Evolutionary conservation across 2,329 filamentous ascomycete species (phyloP), one percentile per base, ranked within the genome.

Genomic region (Alternaria hordeiaustralica): DNA sequence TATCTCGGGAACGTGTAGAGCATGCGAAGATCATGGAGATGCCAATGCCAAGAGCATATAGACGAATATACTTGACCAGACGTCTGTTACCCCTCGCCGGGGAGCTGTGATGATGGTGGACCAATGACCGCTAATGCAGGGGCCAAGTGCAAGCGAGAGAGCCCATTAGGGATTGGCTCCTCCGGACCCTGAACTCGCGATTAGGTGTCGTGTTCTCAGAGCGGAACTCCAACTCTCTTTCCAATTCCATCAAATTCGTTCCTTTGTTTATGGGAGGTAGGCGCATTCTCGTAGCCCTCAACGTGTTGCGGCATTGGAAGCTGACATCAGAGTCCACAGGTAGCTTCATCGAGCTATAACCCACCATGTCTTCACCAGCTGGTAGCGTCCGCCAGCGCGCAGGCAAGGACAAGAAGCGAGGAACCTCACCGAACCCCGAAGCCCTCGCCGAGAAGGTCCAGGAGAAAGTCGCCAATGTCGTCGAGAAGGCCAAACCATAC

Each of bases 351-450:
- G 58, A 69, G 70, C 62, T 67, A 61, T 59, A 67, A 55, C 69
- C 54, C 72, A 77, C 61, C 69, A 80, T 80, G 77, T 79, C 78
- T 65, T 79, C 78, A 59, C 77, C 78, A 60, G 64, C 76, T 67
- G 77, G 74, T 60, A 64, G 62, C 61, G 74, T 80, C 65, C 75
- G 78, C 74, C 78, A 81, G 70, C 78, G 79, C 64, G 70, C 69
- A 60, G 69, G 73, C 60, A 79, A 80, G 66, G 78, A 80, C 71
- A 78, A 78, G 66, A 80, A 80, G 71, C 74, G 74, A 46, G 72
- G 77, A 25, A 74, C 75, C 26, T 79, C 78, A 28, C 78, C 79
- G 11, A 80, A 76, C 60, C 73, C 75, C 20, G 77, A 79, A 49
- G 63, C 69, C 2, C 50, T 73, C 26, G 61, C 71, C 44, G 75